Conservation (phyloP, 805 yeast species). For the Grigorovia yakushimaensis region DNA sequence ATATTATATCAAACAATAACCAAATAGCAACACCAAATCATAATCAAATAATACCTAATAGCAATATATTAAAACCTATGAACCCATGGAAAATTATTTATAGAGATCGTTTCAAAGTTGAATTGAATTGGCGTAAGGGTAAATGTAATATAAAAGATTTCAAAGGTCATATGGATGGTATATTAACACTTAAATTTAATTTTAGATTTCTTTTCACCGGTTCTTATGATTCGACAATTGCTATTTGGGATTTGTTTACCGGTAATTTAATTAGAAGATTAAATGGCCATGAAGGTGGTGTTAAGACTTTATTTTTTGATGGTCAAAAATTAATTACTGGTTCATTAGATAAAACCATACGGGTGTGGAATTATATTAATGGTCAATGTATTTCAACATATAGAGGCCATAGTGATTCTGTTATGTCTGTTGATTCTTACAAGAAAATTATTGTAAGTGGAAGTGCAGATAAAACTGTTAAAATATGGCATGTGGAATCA, state of each 20-base stretch:
- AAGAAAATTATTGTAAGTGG: constrained; percentile 84
- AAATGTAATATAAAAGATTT: constrained; percentile 53
- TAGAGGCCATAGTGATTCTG: constrained; percentile 84
- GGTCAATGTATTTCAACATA: constrained; percentile 93
- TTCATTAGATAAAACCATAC: constrained; percentile 80
- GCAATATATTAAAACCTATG: neutral
- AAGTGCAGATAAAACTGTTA: constrained; percentile 82
- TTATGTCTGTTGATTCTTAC: constrained; percentile 71
- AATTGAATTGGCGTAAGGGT: constrained; percentile 91
- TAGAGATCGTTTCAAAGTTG: constrained; percentile 82
- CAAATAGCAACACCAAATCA: neutral
- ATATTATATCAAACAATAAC: constrained; percentile 3
- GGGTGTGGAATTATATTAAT: constrained; percentile 92
- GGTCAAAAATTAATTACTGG: constrained; percentile 85
- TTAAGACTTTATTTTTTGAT: constrained; percentile 76
- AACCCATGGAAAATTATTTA: constrained; percentile 96
- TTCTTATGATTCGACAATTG: constrained; percentile 80
- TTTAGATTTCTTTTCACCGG: constrained; percentile 80
- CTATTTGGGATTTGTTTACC: constrained; percentile 84
- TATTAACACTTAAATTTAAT: constrained; percentile 78
- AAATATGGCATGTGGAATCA: constrained; percentile 93
- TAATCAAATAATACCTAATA: neutral
- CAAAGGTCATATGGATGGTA: constrained; percentile 78
- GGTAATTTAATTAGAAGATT: constrained; percentile 71
- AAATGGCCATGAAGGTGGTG: constrained; percentile 83